phyloP scores from a whole-genome alignment of 208 protist species.

The Trypanosoma avium region DNA sequence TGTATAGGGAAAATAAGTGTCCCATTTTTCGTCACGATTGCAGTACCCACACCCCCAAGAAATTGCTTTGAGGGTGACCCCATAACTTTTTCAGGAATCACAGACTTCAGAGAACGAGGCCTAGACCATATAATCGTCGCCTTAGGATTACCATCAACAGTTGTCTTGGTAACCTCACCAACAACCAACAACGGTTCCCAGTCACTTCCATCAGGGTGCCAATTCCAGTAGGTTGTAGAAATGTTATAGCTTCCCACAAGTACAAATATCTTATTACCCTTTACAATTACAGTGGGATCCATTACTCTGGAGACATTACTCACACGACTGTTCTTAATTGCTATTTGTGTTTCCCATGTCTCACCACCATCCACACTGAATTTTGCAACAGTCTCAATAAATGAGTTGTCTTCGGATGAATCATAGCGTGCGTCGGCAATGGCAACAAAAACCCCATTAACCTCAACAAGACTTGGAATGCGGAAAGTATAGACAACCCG shows the following conservation, averaged over 20 bases:
- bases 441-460: constrained; percentile 1
- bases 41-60: neutral
- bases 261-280: neutral
- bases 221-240: neutral
- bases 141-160: neutral
- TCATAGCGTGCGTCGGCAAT: neutral
- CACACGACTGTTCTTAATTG: neutral
- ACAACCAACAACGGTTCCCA: neutral
- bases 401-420: neutral
- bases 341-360: neutral
- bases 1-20: neutral
- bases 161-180: neutral
- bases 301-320: neutral
- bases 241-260: neutral
- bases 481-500: neutral
- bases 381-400: neutral
- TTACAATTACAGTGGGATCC: too few relatives aligned
- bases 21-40: too few relatives aligned
- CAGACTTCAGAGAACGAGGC: neutral
- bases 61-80: neutral
- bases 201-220: neutral
- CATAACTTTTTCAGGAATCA: neutral
- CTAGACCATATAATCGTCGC: neutral
- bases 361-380: neutral
- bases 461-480: neutral